Evolutionary conservation across 2,329 filamentous ascomycete genomes (phyloP), one percentile per base, ranked within the genome.

Genomic region (Graphiopsis chlorocephala): DNA sequence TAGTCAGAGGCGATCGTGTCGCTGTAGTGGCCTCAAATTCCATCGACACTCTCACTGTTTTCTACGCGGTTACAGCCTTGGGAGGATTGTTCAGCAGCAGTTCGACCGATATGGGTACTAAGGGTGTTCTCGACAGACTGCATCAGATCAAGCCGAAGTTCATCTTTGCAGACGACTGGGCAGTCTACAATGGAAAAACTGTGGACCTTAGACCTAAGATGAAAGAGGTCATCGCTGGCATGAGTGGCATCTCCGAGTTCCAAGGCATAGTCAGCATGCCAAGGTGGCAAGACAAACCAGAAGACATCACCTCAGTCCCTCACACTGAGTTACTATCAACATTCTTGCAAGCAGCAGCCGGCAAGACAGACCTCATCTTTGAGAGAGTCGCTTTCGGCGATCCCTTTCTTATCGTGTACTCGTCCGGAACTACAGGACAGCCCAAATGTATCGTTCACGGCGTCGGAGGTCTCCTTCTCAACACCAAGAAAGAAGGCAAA

Each of bases 361-460:
- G 77, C 1, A 76, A 75, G 15, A 74, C 78, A 6, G 72, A 76
- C 20, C 69, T 85, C 0, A 78, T 80, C 2, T 88, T 92, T 65
- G 83, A 84, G 45, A 83, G 87, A 45, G 79, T 91, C 6, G 83
- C 77, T 0, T 95, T 93, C 74, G 82, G 88, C 29, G 90, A 94
- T 68, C 91, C 92, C 0, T 89, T 91, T 76, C 78, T 94, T 35
- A 84, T 96, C 38, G 73, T 75, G 11, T 96, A 92, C 72, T 86
- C 89, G 0, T 91, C 88, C 1, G 92, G 92, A 2, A 96, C 92
- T 0, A 96, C 92, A 0, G 92, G 92, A 4, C 86, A 85, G 23
- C 92, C 92, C 14, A 96, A 96, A 73, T 93, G 91, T 65, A 95
- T 96, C 68, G 90, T 94, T 2, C 92, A 96, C 75, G 88, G 87